Base-by-base conservation (phyloP, 768 basidiomycete genomes). In the Tulasnella sp. region DNA sequence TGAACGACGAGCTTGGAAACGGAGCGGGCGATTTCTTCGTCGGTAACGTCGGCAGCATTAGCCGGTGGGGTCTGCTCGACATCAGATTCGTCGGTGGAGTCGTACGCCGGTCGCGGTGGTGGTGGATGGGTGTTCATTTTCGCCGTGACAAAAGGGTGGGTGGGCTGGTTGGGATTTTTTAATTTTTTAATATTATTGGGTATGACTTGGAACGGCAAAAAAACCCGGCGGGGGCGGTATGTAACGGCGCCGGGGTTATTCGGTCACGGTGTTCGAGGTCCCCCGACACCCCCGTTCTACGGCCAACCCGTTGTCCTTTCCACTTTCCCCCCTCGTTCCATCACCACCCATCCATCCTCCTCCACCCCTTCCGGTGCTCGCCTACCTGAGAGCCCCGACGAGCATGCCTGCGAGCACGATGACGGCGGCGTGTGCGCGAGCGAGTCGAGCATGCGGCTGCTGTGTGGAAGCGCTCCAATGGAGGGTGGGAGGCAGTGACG, bases 21-120 rank as follows among this genome's bases (percentile, higher is more conserved):
- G 73, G 70, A 51, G 78, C 44, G 74, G 55, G 39, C 39, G 78
- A 78, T 51, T 76, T 48, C 51, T 29, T 42, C 42, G 48, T 77
- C 44, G 37, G 67, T 26, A 72, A 46, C 71, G 71, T 72, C 71
- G 44, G 71, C 71, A 40, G 71, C 44, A 37, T 72, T 72, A 13
- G 71, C 71, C 37, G 71, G 61, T 67, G 61, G 61, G 61, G 29
- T 67, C 61, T 67, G 61, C 61, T 67, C 61, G 61, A 67, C 61
- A 29, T 67, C 61, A 5, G 61, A 67, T 67, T 67, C 61, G 29
- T 67, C 61, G 61, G 61, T 67, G 32, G 61, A 67, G 61, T 67
- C 61, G 61, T 67, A 67, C 29, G 61, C 61, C 61, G 61, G 61
- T 67, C 29, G 29, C 32, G 23, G 61, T 67, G 61, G 29, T 67